These are phyloP conservation scores for Colletotrichum truncatum DNA, from an alignment of 2,329 filamentous ascomycete genomes.

Conservation along the genomic window DNA sequence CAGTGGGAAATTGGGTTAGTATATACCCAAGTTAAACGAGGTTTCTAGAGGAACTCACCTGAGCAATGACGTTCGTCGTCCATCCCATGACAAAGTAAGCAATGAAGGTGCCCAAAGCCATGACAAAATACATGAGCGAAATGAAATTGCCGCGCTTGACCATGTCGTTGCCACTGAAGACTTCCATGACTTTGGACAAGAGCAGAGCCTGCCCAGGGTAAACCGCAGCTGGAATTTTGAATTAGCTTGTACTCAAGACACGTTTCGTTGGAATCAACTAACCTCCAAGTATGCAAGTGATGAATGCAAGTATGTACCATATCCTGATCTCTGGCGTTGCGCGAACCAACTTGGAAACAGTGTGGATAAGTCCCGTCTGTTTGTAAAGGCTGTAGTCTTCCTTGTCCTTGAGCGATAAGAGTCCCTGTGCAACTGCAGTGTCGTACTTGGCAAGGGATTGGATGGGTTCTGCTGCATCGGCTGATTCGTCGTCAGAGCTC, in stretches of 20 bases:
- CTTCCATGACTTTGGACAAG: constrained; percentile 47
- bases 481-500: not conserved
- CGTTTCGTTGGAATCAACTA: not conserved
- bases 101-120: constrained; percentile 34
- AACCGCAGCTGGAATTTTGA: not conserved
- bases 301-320: constrained; percentile 17
- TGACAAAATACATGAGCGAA: constrained; percentile 40
- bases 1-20: not conserved
- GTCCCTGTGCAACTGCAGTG: not conserved
- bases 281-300: constrained; percentile 6
- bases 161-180: constrained; percentile 42
- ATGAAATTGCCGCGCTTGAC: constrained; percentile 40
- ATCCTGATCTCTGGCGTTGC: constrained; percentile 19
- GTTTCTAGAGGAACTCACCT: not conserved
- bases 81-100: constrained; percentile 35
- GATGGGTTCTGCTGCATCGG: not conserved
- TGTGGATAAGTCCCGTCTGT: constrained; percentile 18
- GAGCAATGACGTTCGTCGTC: constrained; percentile 33
- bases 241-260: not conserved
- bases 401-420: constrained; percentile 8
- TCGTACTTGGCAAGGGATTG: not conserved
- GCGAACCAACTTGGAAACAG: constrained; percentile 19
- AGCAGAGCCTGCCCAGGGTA: constrained; percentile 55
- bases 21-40: not conserved
- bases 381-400: constrained; percentile 16